phyloP scores from a whole-genome alignment of 2,329 filamentous ascomycete species.

The Hypoxylon sp. region DNA sequence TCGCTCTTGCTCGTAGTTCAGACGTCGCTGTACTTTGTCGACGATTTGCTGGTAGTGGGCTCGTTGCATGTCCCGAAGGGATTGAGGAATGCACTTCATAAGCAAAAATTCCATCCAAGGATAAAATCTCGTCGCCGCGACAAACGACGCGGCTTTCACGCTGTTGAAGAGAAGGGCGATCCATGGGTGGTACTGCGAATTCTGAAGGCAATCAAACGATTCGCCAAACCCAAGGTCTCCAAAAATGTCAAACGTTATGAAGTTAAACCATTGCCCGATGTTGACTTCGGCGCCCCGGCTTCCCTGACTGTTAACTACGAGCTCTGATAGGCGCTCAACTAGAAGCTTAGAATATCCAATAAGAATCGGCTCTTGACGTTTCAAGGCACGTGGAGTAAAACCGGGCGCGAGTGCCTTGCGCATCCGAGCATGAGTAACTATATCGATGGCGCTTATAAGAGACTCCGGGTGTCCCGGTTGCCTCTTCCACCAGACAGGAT shows the following conservation, averaged over 20 bases:
- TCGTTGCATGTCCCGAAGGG: conserved; percentile 38
- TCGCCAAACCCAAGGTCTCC: conserved; percentile 52
- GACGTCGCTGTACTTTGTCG: conserved; percentile 46
- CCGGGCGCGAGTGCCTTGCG: conserved; percentile 43
- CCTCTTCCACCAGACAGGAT: conserved; percentile 47
- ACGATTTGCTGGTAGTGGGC: conserved; percentile 44
- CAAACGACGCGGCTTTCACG: conserved; percentile 42
- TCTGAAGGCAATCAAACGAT: conserved; percentile 49
- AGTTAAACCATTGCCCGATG: conserved; percentile 45
- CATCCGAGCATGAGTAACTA: conserved; percentile 42
- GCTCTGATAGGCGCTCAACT: conserved; percentile 39
- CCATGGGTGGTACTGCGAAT: conserved; percentile 46
- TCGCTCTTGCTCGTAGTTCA: conserved; percentile 45
- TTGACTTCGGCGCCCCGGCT: conserved; percentile 20
- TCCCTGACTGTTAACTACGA: background rate
- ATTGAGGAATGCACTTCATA: conserved; percentile 36
- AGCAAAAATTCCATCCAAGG: conserved; percentile 38
- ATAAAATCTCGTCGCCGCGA: conserved; percentile 42
- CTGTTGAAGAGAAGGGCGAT: conserved; percentile 45
- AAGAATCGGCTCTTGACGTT: conserved; percentile 48
- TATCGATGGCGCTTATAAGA: conserved; percentile 48
- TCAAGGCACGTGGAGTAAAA: conserved; percentile 46
- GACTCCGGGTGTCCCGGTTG: conserved; percentile 42
- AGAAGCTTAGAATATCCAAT: conserved; percentile 46
- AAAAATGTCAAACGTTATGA: conserved; percentile 55